Conservation (phyloP, 179 eudicot species). For the Vitellaria paradoxa region DNA sequence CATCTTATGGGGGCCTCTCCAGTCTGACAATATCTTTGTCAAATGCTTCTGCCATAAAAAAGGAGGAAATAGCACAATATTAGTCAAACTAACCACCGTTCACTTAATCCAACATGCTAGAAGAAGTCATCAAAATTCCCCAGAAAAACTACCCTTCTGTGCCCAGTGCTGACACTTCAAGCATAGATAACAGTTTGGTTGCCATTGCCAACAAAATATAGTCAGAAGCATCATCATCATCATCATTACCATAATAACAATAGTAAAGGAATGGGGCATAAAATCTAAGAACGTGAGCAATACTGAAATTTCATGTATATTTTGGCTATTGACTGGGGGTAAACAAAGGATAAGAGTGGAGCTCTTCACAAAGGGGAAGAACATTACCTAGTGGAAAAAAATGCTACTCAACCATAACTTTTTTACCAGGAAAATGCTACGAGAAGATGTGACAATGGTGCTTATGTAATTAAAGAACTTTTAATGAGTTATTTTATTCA, state of each 20-base stretch:
- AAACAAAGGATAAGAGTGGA: background rate
- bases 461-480: background rate
- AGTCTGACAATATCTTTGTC: slow-evolving; percentile 23
- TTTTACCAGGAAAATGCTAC: background rate
- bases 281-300: background rate
- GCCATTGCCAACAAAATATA: too few species aligned
- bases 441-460: background rate
- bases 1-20: slow-evolving; percentile 34
- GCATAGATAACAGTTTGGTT: background rate
- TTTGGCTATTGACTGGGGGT: background rate
- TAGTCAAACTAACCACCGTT: background rate
- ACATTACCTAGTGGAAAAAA: background rate
- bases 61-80: slow-evolving; percentile 4
- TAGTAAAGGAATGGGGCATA: background rate
- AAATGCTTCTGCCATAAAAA: slow-evolving; percentile 27
- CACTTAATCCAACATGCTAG: slow-evolving; percentile 15
- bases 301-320: background rate
- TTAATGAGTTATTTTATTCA: too few species aligned
- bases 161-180: background rate
- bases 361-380: background rate
- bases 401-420: too few species aligned
- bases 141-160: slow-evolving; percentile 8
- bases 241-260: background rate
- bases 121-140: slow-evolving; percentile 15
- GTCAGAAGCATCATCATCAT: background rate